Conservation (phyloP, 768 basidiomycete genomes). For the Hortiboletus flavorubellus region DNA sequence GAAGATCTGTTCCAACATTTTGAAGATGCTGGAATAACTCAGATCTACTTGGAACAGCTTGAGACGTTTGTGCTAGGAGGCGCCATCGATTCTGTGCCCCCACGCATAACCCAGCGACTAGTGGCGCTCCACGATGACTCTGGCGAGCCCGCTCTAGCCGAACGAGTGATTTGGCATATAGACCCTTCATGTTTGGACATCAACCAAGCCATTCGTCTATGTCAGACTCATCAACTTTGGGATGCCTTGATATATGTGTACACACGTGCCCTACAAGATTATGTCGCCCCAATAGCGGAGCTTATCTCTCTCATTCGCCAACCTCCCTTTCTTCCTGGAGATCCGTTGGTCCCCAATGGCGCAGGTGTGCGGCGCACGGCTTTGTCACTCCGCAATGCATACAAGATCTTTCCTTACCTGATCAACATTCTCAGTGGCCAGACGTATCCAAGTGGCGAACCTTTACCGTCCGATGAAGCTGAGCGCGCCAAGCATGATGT, state of each 20-base stretch:
- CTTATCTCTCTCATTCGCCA: slow-evolving; percentile 72
- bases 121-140: slow-evolving; percentile 74
- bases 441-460: slow-evolving; percentile 81
- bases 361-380: slow-evolving; percentile 12
- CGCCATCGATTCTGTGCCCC: slow-evolving; percentile 72
- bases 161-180: slow-evolving; percentile 94
- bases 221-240: slow-evolving; percentile 79
- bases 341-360: slow-evolving; percentile 5
- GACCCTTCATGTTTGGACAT: slow-evolving; percentile 89
- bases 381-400: slow-evolving; percentile 60
- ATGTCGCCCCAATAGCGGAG: slow-evolving; percentile 84
- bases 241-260: slow-evolving; percentile 95
- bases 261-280: slow-evolving; percentile 84
- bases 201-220: slow-evolving; percentile 86
- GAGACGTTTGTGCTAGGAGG: slow-evolving; percentile 80
- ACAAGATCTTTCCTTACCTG: slow-evolving; percentile 90
- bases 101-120: slow-evolving; percentile 82
- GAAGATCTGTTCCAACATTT: slow-evolving; percentile 93
- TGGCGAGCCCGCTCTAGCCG: slow-evolving; percentile 68
- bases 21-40: slow-evolving; percentile 75
- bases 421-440: slow-evolving; percentile 77
- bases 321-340: slow-evolving; percentile 5
- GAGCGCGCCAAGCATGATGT: slow-evolving; percentile 65
- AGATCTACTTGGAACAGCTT: slow-evolving; percentile 79
- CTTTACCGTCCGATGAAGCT: slow-evolving; percentile 62